Conservation (phyloP, 768 basidiomycete species). For the Butyriboletus loyo region DNA sequence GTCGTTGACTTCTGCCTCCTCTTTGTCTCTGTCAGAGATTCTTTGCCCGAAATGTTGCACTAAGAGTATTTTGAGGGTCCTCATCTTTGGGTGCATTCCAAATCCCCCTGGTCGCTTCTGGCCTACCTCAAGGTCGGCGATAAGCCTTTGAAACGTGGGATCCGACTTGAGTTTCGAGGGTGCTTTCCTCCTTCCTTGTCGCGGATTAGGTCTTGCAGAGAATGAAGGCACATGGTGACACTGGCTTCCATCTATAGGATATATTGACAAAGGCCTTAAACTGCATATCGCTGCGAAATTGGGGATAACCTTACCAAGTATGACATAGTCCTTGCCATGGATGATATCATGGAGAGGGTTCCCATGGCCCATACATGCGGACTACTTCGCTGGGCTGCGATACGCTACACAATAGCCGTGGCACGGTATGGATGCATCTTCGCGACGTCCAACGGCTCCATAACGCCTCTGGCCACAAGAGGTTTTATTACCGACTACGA, state of each 20-base stretch:
- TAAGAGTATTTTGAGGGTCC: conserved; percentile 68
- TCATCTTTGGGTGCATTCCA: conserved; percentile 88
- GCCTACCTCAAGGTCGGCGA: conserved; percentile 65
- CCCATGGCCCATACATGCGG: conserved; percentile 46
- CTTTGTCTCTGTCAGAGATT: conserved; percentile 42
- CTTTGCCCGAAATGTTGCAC: conserved; percentile 66
- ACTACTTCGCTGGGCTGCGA: conserved; percentile 35
- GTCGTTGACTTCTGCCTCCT: conserved; percentile 20
- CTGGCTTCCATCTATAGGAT: conserved; percentile 74
- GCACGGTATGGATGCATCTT: conserved; percentile 65
- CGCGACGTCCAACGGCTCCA: conserved; percentile 55
- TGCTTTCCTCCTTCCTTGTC: conserved; percentile 38
- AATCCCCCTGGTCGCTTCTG: conserved; percentile 46
- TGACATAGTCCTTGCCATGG: conserved; percentile 79
- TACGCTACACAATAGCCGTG: conserved; percentile 40
- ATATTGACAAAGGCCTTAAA: not conserved
- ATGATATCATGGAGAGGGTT: conserved; percentile 49
- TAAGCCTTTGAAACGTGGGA: conserved; percentile 58
- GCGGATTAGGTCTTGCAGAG: conserved; percentile 50
- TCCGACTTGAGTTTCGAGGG: conserved; percentile 47
- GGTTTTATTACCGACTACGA: conserved; percentile 35
- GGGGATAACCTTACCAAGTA: conserved; percentile 62
- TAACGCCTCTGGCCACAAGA: conserved; percentile 36
- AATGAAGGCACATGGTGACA: conserved; percentile 70
- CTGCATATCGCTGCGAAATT: not conserved